These are phyloP conservation scores for Schizosaccharomyces versatilis DNA, from an alignment of 1,139 yeast genomes.

Conservation along the genomic window DNA sequence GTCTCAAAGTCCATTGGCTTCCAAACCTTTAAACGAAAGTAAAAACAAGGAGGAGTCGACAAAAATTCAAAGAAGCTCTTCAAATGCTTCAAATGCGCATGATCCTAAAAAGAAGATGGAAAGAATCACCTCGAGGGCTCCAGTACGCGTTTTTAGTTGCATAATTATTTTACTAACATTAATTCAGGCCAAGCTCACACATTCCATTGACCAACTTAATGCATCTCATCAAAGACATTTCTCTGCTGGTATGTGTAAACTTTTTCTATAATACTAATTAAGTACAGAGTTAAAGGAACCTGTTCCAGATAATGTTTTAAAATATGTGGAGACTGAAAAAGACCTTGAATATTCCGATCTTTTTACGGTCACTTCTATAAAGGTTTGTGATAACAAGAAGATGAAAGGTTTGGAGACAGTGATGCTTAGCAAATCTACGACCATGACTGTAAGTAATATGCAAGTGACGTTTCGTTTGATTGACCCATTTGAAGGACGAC, in stretches of 20 bases:
- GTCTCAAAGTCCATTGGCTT: too few relatives aligned
- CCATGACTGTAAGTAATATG: too few relatives aligned
- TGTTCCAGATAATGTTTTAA: conserved; percentile 5
- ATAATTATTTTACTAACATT: background rate
- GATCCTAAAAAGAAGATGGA: too few relatives aligned
- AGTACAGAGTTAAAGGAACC: conserved; percentile 4
- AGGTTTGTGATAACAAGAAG: background rate
- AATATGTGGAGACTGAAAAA: background rate
- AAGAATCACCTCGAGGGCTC: too few relatives aligned
- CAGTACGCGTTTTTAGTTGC: too few relatives aligned
- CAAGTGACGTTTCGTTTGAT: background rate
- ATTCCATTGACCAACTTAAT: background rate
- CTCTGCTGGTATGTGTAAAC: background rate
- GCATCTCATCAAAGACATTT: background rate
- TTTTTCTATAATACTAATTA: background rate
- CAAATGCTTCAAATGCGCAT: too few relatives aligned
- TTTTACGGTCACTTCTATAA: conserved; percentile 1
- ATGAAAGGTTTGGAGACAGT: background rate
- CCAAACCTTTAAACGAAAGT: too few relatives aligned
- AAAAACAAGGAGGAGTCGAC: too few relatives aligned
- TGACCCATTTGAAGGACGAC: conserved; percentile 6
- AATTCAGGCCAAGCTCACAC: background rate
- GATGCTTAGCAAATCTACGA: background rate
- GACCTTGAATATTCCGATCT: background rate
- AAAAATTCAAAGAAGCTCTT: too few relatives aligned